Conservation (phyloP, 2,329 filamentous ascomycete species). For the Hypomyces rosellus region DNA sequence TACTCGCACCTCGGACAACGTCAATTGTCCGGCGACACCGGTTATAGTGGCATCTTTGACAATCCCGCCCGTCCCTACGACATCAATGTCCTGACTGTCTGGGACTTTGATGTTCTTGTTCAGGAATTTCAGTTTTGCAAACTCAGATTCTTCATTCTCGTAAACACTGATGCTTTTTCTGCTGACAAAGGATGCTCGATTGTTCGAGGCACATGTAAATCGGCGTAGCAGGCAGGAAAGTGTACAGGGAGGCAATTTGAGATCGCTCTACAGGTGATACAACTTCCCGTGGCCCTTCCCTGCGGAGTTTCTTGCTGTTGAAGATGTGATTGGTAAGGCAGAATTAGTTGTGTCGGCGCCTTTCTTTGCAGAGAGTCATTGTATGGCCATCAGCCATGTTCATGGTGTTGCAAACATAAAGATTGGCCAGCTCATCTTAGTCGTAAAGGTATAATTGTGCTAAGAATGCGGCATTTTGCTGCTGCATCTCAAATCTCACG, state of each 20-base stretch:
- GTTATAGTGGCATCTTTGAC: no score
- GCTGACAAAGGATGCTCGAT: slow-evolving; percentile 38
- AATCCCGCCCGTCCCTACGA: slow-evolving; percentile 27
- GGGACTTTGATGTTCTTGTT: slow-evolving; percentile 39
- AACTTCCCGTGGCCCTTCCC: no score
- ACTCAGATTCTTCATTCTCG: slow-evolving; percentile 52
- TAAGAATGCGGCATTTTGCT: slow-evolving; percentile 51
- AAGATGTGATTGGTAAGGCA: slow-evolving; percentile 39
- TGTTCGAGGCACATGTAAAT: slow-evolving; percentile 42
- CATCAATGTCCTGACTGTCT: slow-evolving; percentile 48
- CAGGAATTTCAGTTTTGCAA: slow-evolving; percentile 34
- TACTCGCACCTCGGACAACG: no score
- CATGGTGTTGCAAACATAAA: slow-evolving; percentile 48
- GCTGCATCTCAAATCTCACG: slow-evolving; percentile 42
- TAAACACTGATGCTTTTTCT: slow-evolving; percentile 47
- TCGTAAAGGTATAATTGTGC: slow-evolving; percentile 50
- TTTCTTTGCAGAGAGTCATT: slow-evolving; percentile 52
- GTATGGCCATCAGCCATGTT: slow-evolving; percentile 44
- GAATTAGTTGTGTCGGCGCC: slow-evolving; percentile 49
- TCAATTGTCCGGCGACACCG: no score
- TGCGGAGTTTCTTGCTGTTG: slow-evolving; percentile 46
- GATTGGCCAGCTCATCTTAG: slow-evolving; percentile 33
- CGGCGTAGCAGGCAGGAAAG: slow-evolving; percentile 39
- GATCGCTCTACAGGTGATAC: no score
- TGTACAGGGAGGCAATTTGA: slow-evolving; percentile 37